Percentiles rank a stretch among this genome's conserved stretches.
phyloP scores from a whole-genome alignment of 1,139 yeast genomes.

The Taphrina communis region DNA sequence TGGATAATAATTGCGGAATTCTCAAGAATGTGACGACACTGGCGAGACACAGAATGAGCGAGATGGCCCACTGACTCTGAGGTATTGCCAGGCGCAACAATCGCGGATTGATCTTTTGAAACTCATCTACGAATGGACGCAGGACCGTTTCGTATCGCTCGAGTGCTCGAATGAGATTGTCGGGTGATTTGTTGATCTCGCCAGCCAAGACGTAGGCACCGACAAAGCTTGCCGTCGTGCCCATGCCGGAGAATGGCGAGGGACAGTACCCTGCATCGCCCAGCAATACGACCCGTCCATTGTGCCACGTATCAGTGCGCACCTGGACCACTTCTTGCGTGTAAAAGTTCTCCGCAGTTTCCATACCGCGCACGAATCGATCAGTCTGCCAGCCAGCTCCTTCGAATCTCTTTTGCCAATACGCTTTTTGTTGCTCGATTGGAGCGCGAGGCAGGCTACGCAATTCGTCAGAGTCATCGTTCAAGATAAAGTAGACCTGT shows the following conservation, averaged over 20 bases:
- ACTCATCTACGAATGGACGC: background rate
- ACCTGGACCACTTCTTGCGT: constrained; percentile 5
- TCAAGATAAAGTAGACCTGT: background rate
- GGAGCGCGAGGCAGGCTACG: background rate
- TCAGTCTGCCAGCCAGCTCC: background rate
- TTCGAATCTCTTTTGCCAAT: background rate
- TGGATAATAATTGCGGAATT: background rate
- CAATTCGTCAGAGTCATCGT: background rate
- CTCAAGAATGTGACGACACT: background rate
- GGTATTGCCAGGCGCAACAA: background rate
- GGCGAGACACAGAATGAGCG: background rate
- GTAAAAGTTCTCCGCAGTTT: constrained; percentile 8
- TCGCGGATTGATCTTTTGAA: background rate
- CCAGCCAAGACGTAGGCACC: constrained; percentile 27
- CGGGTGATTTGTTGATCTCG: background rate
- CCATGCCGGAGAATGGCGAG: constrained; percentile 19
- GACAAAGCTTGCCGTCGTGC: constrained; percentile 1
- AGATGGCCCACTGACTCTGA: background rate
- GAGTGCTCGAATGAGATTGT: background rate
- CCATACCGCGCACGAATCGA: constrained; percentile 5
- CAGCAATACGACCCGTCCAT: constrained; percentile 6
- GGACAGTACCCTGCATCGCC: constrained; percentile 32
- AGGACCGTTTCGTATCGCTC: background rate
- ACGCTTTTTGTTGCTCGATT: background rate
- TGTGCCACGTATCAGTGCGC: background rate